phyloP scores from a whole-genome alignment of 352 stramenopile species.

The Pythium periplocum region DNA sequence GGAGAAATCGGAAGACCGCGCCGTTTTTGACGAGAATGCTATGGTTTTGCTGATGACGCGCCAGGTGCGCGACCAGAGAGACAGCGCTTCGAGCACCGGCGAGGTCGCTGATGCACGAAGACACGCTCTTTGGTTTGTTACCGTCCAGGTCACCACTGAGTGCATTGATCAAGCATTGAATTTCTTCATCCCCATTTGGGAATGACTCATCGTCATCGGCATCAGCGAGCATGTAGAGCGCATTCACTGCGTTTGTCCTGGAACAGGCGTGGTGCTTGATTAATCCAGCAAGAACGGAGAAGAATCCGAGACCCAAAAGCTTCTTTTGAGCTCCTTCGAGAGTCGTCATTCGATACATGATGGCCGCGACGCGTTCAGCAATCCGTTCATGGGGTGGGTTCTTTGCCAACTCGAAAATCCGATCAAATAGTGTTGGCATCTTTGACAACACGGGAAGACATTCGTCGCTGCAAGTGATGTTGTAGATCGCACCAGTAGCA shows the following conservation, averaged over 20 bases:
- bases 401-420: conserved; percentile 30
- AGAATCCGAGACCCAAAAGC: conserved; percentile 40
- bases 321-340: conserved; percentile 14
- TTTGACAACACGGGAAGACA: conserved; percentile 39
- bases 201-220: conserved; percentile 35
- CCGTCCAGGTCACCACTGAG: conserved; percentile 34
- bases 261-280: conserved; percentile 35
- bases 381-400: conserved; percentile 26
- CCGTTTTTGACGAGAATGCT: conserved; percentile 42
- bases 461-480: conserved; percentile 69
- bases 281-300: conserved; percentile 43
- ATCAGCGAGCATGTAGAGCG: conserved; percentile 44
- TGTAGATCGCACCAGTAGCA: conserved; percentile 63
- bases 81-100: conserved; percentile 36
- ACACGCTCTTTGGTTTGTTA: not conserved
- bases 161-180: conserved; percentile 35
- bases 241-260: conserved; percentile 44
- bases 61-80: conserved; percentile 57
- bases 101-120: not conserved
- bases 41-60: conserved; percentile 51
- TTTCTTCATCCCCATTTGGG: conserved; percentile 55
- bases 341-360: conserved; percentile 46
- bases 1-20: conserved; percentile 54
- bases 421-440: conserved; percentile 28
- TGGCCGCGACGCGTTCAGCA: conserved; percentile 43